Evolutionary conservation across 805 yeast species (phyloP), one percentile per base, ranked within the genome.

Genomic region (Nakazawaea holstii): DNA sequence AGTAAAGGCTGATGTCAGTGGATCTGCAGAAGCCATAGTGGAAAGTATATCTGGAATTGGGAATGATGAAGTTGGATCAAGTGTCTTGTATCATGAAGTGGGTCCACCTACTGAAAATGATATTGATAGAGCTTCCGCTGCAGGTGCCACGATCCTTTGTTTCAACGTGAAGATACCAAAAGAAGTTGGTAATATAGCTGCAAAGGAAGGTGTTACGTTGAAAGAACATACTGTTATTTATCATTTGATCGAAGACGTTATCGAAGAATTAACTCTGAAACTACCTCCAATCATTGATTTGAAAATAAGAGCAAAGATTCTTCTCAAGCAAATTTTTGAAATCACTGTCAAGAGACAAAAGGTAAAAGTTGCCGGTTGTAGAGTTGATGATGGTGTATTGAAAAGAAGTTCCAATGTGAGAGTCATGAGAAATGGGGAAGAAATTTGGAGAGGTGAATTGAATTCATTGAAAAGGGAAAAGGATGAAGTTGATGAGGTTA

Each of bases 21-120:
- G 99, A 0, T 91, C 98, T 0, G 86, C 87, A 0, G 99, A 94
- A 61, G 99, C 99, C 1, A 86, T 94, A 31, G 75, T 70, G 35
- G 97, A 91, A 61, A 81, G 92, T 55, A 79, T 94, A 41, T 73
- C 74, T 49, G 82, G 82, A 10, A 66, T 94, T n/a, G 97, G 97
- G 6, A 91, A 92, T 61, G 87, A 85, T 1, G 95, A 87, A 59
- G 92, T 92, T 6, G 70, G 72, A 50, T 78, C 90, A 4, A 65
- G 72, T n/a, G 80, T 92, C 1, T 64, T 94, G 3, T 77, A 77
- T 39, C 76, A 82, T 33, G 90, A 83, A 26, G 96, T 91, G 6
- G 98, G 98, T 5, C 61, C 79, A 0, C 84, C 87, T 10, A 77
- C 80, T 0, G 88, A 82, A 38, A 68, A 74, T 9, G 95, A 86